These are phyloP conservation scores for Phytopythium boreale DNA, from an alignment of 352 stramenopile genomes.

Conservation along the genomic window DNA sequence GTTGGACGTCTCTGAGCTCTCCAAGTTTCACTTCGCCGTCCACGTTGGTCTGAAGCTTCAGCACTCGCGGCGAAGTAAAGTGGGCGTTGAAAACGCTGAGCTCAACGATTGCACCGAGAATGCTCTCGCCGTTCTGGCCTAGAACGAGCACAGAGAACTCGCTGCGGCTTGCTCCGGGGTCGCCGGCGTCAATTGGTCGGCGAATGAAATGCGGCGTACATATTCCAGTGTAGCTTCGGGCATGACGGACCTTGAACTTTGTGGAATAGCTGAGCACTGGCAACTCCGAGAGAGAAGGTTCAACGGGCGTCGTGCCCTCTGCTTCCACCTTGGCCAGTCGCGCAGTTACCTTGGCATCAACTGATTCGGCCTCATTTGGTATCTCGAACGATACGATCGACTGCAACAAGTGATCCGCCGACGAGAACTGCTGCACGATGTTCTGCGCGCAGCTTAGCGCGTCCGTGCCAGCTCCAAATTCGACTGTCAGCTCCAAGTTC, in stretches of 20 bases:
- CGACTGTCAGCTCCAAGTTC: neutral
- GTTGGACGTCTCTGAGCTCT: constrained; percentile 9
- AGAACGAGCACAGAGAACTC: constrained; percentile 34
- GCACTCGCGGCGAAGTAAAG: constrained; percentile 7
- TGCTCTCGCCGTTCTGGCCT: constrained; percentile 48
- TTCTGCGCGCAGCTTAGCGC: constrained; percentile 14
- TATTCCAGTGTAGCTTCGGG: constrained; percentile 27
- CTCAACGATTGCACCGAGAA: constrained; percentile 18
- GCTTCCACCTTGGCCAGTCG: constrained; percentile 6
- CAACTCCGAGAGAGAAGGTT: constrained; percentile 2
- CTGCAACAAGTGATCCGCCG: constrained; percentile 18
- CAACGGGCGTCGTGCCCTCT: no score
- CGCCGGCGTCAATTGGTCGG: neutral
- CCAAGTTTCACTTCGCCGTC: constrained; percentile 44
- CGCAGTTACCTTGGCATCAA: constrained; percentile 21
- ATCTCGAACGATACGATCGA: constrained; percentile 27
- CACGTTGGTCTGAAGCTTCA: constrained; percentile 22
- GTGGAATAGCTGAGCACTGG: constrained; percentile 23
- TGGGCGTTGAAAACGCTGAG: constrained; percentile 30
- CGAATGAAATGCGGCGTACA: constrained; percentile 35
- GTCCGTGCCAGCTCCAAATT: neutral
- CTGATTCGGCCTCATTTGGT: constrained; percentile 20
- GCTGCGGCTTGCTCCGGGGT: constrained; percentile 10
- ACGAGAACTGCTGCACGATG: constrained; percentile 20
- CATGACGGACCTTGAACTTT: constrained; percentile 32